phyloP scores from a whole-genome alignment of 306 rosid species.

The Geum urbanum region DNA sequence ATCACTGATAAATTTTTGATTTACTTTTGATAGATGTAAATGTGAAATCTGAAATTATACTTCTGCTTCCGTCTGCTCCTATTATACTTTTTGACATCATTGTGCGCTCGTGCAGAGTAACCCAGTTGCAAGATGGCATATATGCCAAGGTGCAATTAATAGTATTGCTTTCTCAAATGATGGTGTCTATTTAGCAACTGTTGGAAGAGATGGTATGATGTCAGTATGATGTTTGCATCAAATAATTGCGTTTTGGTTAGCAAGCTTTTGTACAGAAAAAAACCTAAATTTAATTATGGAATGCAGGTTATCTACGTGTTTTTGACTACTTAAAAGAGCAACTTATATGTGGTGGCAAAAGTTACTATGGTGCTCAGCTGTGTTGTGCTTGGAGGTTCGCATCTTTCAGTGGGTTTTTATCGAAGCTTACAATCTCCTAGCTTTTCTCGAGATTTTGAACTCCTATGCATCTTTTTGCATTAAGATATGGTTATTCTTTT shows the following conservation, averaged over 20 bases:
- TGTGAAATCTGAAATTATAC: background rate
- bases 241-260: slow-evolving; percentile 5
- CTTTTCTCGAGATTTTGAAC: background rate
- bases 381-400: slow-evolving; percentile 97
- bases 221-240: slow-evolving; percentile 14
- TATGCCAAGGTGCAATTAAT: slow-evolving; percentile 85
- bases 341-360: slow-evolving; percentile 90
- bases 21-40: background rate
- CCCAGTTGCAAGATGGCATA: slow-evolving; percentile 95
- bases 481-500: slow-evolving; percentile 4
- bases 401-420: slow-evolving; percentile 20
- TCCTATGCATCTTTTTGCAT: background rate
- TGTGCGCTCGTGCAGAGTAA: slow-evolving; percentile 59
- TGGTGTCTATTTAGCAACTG: slow-evolving; percentile 78
- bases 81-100: slow-evolving; percentile 10
- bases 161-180: slow-evolving; percentile 78
- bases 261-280: background rate
- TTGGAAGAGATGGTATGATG: slow-evolving; percentile 86
- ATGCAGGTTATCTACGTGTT: slow-evolving; percentile 85
- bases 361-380: slow-evolving; percentile 93
- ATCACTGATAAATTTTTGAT: background rate
- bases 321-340: slow-evolving; percentile 87
- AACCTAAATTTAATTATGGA: slow-evolving; percentile 27
- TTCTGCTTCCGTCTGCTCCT: slow-evolving; percentile 8
- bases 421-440: slow-evolving; percentile 19